Conservation (phyloP, 1,139 yeast species). For the Sugiyamaella sp. region DNA sequence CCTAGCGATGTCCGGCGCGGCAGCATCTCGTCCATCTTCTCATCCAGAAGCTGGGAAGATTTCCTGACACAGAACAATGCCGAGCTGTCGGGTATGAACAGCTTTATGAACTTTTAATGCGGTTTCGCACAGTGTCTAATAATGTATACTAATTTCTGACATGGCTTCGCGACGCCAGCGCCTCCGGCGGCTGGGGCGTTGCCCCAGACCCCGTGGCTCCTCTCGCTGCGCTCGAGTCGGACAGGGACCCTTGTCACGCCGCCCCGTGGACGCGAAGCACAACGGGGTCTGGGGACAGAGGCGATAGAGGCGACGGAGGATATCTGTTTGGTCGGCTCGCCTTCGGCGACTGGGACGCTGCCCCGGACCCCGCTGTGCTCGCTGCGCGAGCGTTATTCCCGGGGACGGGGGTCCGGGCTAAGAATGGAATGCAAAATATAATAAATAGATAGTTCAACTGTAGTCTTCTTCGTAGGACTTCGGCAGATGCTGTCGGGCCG, state of each 20-base stretch:
- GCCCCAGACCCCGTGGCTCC: slow-evolving; percentile 1
- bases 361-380: too few species aligned
- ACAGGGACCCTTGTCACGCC: too few species aligned
- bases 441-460: slow-evolving; percentile 10
- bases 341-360: too few species aligned
- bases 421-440: not conserved
- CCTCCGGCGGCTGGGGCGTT: slow-evolving; percentile 2
- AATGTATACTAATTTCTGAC: slow-evolving; percentile 14
- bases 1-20: slow-evolving; percentile 10
- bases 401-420: not conserved
- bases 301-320: too few species aligned
- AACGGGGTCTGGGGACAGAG: slow-evolving; percentile 1
- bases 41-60: slow-evolving; percentile 39
- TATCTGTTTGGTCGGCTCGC: too few species aligned
- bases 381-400: not conserved
- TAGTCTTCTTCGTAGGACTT: slow-evolving; percentile 9
- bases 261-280: not conserved
- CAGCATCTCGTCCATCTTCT: slow-evolving; percentile 27
- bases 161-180: not conserved
- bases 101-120: slow-evolving; percentile 28
- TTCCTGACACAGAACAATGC: slow-evolving; percentile 36
- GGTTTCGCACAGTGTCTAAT: not conserved
- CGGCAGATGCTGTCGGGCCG: not conserved
- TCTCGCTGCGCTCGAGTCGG: not conserved
- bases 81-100: slow-evolving; percentile 38